These are phyloP conservation scores for Cucumis hystrix DNA, from an alignment of 306 rosid genomes.

Conservation along the genomic window DNA sequence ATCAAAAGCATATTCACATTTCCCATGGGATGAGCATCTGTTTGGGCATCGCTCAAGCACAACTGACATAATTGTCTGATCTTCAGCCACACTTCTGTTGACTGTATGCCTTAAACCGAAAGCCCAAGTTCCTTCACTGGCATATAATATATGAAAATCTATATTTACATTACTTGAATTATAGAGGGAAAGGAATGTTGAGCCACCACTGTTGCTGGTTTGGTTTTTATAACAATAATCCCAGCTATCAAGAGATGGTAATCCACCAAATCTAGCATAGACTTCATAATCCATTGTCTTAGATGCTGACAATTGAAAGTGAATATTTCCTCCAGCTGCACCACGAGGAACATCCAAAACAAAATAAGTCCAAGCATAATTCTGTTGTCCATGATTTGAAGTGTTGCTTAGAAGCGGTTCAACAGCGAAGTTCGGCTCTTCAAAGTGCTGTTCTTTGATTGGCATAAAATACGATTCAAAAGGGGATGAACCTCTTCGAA, in stretches of 20 bases:
- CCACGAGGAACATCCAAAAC: constrained; percentile 69
- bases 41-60: constrained; percentile 90
- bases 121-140: constrained; percentile 92
- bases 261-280: constrained; percentile 84
- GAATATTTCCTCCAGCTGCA: constrained; percentile 82
- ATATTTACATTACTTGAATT: constrained; percentile 50
- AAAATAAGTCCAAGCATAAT: constrained; percentile 64
- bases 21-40: constrained; percentile 72
- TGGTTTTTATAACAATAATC: constrained; percentile 77
- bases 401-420: constrained; percentile 54
- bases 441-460: constrained; percentile 30
- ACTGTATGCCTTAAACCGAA: constrained; percentile 57
- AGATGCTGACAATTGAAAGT: constrained; percentile 42
- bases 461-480: constrained; percentile 87
- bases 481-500: constrained; percentile 39
- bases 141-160: constrained; percentile 67
- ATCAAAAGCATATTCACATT: constrained; percentile 52
- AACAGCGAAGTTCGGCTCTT: constrained; percentile 59
- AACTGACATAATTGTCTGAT: constrained; percentile 58
- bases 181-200: constrained; percentile 57
- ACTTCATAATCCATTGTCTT: constrained; percentile 44
- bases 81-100: constrained; percentile 19
- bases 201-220: constrained; percentile 56
- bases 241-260: constrained; percentile 64
- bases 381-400: constrained; percentile 23